Conservation (phyloP, 2,329 filamentous ascomycete genomes). For the Alternaria novae-zelandiae region DNA sequence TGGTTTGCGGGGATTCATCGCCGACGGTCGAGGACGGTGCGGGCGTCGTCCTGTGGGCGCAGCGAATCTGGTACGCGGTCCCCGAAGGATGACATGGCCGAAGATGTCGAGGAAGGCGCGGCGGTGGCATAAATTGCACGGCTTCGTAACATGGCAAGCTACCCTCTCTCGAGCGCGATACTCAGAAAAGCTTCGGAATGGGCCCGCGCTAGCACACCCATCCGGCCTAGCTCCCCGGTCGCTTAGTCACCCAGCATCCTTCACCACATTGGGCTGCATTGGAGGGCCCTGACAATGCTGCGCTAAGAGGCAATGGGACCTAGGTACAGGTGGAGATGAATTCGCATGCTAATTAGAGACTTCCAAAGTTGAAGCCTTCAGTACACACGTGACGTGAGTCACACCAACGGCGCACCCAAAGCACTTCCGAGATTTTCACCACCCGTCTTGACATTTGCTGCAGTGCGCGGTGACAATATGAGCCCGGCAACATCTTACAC, state of each 20-base stretch:
- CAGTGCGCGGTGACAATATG: slow-evolving; percentile 18
- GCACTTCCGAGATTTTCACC: neutral
- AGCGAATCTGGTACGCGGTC: slow-evolving; percentile 45
- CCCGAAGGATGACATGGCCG: slow-evolving; percentile 53
- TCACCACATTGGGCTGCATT: slow-evolving; percentile 11
- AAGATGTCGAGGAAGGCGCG: slow-evolving; percentile 50
- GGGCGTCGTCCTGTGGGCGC: slow-evolving; percentile 29
- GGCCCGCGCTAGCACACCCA: slow-evolving; percentile 13
- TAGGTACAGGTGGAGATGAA: neutral
- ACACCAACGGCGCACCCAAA: neutral
- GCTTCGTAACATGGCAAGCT: slow-evolving; percentile 43
- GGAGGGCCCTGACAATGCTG: neutral
- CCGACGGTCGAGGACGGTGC: slow-evolving; percentile 15
- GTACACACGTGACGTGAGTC: slow-evolving; percentile 9
- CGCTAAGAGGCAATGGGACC: neutral
- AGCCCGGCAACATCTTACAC: slow-evolving; percentile 51
- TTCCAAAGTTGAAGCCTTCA: neutral
- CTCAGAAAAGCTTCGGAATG: slow-evolving; percentile 25
- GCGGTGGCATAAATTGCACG: slow-evolving; percentile 54
- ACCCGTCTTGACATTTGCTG: neutral
- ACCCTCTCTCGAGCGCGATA: slow-evolving; percentile 9
- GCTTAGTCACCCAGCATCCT: slow-evolving; percentile 29
- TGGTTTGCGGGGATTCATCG: slow-evolving; percentile 14
- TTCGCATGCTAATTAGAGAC: neutral
- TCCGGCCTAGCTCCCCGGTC: slow-evolving; percentile 14